Evolutionary conservation across 768 basidiomycete genomes (phyloP), one percentile per base, ranked within the genome.

Genomic region (Kwoniella heveanensis): DNA sequence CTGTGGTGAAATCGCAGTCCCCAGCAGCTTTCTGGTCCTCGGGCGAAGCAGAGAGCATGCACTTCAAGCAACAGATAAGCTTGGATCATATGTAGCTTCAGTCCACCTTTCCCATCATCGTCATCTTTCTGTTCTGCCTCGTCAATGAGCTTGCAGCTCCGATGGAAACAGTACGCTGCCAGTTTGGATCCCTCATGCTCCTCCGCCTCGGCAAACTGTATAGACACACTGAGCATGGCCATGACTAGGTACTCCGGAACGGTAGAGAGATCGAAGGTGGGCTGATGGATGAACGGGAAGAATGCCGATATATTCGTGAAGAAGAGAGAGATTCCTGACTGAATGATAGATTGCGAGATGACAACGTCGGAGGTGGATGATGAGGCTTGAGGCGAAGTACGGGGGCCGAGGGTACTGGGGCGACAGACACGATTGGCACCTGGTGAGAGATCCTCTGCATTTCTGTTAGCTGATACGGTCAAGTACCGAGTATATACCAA

Each of bases 231-330:
- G 13, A 66, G 27, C 60, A 70, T 66, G 12, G 55, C 66, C 12
- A 70, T 51, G 10, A 70, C n/a, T 27, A 70, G 26, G 36, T 54
- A 30, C 15, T 53, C 37, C 9, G 64, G 55, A 15, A 57, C 54
- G 15, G 39, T 15, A 13, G 54, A 25, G 15, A 48, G 26, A 29
- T 68, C 58, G 56, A 73, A 68, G 0, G 69, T 70, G n/a, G 66
- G 64, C 30, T 62, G 62, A 54, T 73, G 72, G 9, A 73, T 39
- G 54, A 70, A 70, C 13, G 60, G 63, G 49, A 66, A 68, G 30
- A 62, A 61, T 3, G 29, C 56, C n/a, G 64, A 52, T 8, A 64
- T 27, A 22, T 73, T 57, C 12, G 7, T n/a, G 60, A 73, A 73
- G 56, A 61, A 73, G 19, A 73, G 53, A 5, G 60, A 10, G 29